Base-by-base conservation (phyloP, 2,329 filamentous ascomycete species). In the Ilyonectria robusta region DNA sequence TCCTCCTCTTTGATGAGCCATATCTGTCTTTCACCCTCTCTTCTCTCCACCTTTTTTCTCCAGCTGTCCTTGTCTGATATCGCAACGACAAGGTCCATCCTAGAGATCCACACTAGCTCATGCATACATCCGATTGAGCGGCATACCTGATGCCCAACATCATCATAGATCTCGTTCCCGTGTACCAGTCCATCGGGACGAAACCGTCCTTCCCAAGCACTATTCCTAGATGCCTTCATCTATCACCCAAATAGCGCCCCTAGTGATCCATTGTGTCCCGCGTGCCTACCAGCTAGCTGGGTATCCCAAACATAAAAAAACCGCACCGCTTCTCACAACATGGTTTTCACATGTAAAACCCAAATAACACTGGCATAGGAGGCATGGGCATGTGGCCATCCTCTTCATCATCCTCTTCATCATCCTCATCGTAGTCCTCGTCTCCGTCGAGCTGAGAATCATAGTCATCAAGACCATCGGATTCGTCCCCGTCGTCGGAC, bases 341-440 rank as follows among this genome's bases (percentile, higher is more conserved):
- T 46, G 17, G 10, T 29, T 59, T 44, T 69, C 62, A 76, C 66
- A 74, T 71, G 23, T 72, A 62, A 31, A 69, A 57, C 19, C 59
- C 63, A 47, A 75, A 69, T 35, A 73, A 64, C 61, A 76, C 47
- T 10, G 75, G 55, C 13, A 76, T 44, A 8, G 70, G 69, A 8
- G 70, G 69, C 5, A 71, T 57, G n/a, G 73, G 54, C 47, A 74
- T 67, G 37, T 40, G 48, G 10, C 57, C 64, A n/a, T 54, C 69
- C 31, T 71, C 71, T n/a, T 70, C 72, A 40, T 74, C 64, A n/a
- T 50, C 69, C 31, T 71, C 71, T n/a, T 70, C 72, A 40, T 74
- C 70, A 15, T 72, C 72, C 37, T 75, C 68, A 29, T 66, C 54
- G 7, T 69, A 70, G 17, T 62, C 48, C 40, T 62, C 68, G 8